Evolutionary conservation across 2,329 filamentous ascomycete species (phyloP).

Genomic region (Teratosphaeria pseudoeucalypti): DNA sequence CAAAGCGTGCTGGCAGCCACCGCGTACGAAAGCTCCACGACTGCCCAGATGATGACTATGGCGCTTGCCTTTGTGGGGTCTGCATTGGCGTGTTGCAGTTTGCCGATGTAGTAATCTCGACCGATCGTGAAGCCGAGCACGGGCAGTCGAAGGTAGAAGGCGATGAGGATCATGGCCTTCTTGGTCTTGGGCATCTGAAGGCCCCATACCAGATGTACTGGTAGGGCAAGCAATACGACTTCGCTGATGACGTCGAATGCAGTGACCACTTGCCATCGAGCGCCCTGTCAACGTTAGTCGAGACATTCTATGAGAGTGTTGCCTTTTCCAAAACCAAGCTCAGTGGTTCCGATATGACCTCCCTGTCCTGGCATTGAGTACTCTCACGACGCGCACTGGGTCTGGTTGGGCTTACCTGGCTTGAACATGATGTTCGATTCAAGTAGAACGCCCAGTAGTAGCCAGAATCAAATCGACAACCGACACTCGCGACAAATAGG

Average conservation of each 20-base stretch:
- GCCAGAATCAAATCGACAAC: constrained; percentile 14
- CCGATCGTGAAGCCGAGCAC: constrained; percentile 25
- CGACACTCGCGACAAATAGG: constrained; percentile 18
- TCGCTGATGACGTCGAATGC: constrained; percentile 31
- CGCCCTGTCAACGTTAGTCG: constrained; percentile 8
- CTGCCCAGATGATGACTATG: constrained; percentile 26
- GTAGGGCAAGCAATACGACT: constrained; percentile 21
- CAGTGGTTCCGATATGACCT: neutral
- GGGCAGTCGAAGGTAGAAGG: constrained; percentile 29
- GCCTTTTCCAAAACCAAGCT: neutral
- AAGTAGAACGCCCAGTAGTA: constrained; percentile 22
- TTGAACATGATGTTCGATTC: constrained; percentile 16
- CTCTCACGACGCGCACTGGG: too few relatives aligned
- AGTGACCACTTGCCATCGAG: constrained; percentile 29
- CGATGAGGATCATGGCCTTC: constrained; percentile 26
- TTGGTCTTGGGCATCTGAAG: constrained; percentile 28
- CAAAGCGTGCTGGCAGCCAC: constrained; percentile 33
- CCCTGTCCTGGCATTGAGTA: constrained; percentile 1
- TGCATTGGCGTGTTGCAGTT: constrained; percentile 11
- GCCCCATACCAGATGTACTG: constrained; percentile 26
- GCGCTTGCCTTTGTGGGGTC: constrained; percentile 26
- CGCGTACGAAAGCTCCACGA: constrained; percentile 31
- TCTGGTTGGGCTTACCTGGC: constrained; percentile 13
- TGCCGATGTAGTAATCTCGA: constrained; percentile 26
- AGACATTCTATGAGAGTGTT: neutral